Base-by-base conservation (phyloP, 2,329 filamentous ascomycete species). In the Fusarium vanettenii region DNA sequence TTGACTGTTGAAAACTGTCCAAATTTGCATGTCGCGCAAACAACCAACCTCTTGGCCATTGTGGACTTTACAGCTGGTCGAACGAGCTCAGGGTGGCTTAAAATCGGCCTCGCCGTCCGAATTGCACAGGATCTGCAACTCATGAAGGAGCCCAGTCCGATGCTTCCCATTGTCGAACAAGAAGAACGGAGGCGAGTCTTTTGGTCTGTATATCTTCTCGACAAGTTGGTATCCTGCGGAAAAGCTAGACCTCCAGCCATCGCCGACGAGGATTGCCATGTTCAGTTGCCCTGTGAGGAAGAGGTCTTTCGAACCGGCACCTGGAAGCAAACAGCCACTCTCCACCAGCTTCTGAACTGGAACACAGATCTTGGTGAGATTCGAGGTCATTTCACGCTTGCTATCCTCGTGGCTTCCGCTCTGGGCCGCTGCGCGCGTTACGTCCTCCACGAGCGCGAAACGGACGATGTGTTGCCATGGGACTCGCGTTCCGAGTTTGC, bases 401-500 rank as follows among this genome's bases (percentile, higher is more conserved):
- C 61, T 1, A 62, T 67, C 1, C 37, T 68, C 2, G 55, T 68
- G 18, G 67, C 70, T 2, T 61, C 35, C 1, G 57, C 62, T 29
- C 57, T 73, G 2, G 70, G 64, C 1, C 67, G 67, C 1, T 48
- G 55, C 60, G 70, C 64, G 27, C 60, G 50, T 43, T 60, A 56
- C 25, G 64, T 60, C 33, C 64, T 41, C 11, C 56, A 39, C 14
- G 60, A 62, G 9, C 60, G 60, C 5, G 60, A 62, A 9, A 43
- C 43, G 5, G 48, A 61, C 20, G 39, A 45, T 16, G 31, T 64
- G 59, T 6, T 66, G 22, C 70, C 70, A 18, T 73, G 67, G 60
- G 67, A 73, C 39, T 55, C 70, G 1, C 62, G 60, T 4, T 73
- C 70, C 9, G 70, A 73, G n/a, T 73, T 59, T 62, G 61, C 64